phyloP scores from a whole-genome alignment of 2,329 filamentous ascomycete genomes.

The Pseudogymnoascus sp. region DNA sequence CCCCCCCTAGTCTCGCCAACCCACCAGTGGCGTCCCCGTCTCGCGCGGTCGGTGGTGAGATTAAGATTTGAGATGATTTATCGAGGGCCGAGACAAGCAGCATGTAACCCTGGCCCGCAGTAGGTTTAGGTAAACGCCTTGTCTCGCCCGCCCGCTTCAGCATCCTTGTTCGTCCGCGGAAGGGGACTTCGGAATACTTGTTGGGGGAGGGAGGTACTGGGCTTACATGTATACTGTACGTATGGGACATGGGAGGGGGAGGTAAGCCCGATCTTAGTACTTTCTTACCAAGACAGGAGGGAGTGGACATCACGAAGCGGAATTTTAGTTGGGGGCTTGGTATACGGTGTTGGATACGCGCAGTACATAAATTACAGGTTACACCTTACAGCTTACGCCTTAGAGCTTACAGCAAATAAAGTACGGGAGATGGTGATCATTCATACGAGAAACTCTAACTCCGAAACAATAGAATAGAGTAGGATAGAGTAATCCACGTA shows the following conservation, averaged over 20 bases:
- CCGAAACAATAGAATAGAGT: neutral
- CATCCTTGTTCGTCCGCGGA: neutral
- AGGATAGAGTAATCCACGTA: neutral
- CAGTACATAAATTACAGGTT: neutral
- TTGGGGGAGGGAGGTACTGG: no score
- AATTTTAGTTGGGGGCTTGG: no score
- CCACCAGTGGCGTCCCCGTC: neutral
- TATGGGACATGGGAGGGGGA: no score
- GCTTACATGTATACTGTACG: no score
- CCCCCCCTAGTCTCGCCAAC: no score
- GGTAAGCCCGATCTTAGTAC: no score
- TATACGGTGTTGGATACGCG: no score
- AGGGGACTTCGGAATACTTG: no score
- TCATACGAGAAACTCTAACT: neutral
- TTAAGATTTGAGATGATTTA: slow-evolving; percentile 4
- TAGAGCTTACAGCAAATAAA: neutral
- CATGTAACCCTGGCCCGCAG: neutral
- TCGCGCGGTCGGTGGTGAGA: neutral
- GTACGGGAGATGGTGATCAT: neutral
- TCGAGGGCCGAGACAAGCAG: neutral
- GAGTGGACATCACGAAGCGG: no score
- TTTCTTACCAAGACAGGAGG: no score
- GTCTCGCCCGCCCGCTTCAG: neutral
- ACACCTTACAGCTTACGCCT: neutral
- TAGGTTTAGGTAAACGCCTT: neutral